Base-by-base conservation (phyloP, 768 basidiomycete species). In the Dendrothele bispora region DNA sequence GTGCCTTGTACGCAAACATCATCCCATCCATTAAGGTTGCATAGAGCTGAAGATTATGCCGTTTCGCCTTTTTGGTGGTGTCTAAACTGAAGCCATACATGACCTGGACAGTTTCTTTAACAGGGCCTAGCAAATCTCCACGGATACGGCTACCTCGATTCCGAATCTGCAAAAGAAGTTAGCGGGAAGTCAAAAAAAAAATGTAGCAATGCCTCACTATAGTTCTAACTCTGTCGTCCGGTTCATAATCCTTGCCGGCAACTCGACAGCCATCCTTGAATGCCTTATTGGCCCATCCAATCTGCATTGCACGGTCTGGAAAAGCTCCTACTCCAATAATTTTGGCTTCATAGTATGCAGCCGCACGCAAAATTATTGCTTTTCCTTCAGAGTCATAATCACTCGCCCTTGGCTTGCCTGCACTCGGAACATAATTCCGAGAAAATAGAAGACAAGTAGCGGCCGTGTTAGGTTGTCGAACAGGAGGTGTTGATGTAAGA, bases 1-100 rank as follows among this genome's bases (percentile, higher is more conserved):
- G 4, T 17, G 37, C 45, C 45, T 46, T 46, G 34, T 46, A 46
- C n/a, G 30, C 17, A 37, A 46, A 46, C 21, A 12, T 35, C 14
- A n/a, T 12, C n/a, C 22, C 18, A 21, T 35, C 37, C 6, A 10
- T 36, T 37, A 22, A 21, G 14, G 15, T 39, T 24, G 8, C 21
- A 46, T 21, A 46, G 14, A 37, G 22, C 24, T 15, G 7, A 17
- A n/a, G 21, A 38, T 22, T 35, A 22, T 12, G 8, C 21, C 25
- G n/a, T 36, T 14, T 38, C 22, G 20, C 14, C 8, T 21, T 46
- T 36, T 22, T 46, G 22, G n/a, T 37, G 8, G 15, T 15, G n/a
- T 20, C 17, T 24, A 8, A 15, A 46, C 22, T 37, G 27, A 46
- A 46, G 22, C 34, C 17, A 37, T 37, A 46, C 8, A 18, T 18